These are phyloP conservation scores for Cicer cuneatum DNA, from an alignment of 306 rosid genomes.

Conservation along the genomic window DNA sequence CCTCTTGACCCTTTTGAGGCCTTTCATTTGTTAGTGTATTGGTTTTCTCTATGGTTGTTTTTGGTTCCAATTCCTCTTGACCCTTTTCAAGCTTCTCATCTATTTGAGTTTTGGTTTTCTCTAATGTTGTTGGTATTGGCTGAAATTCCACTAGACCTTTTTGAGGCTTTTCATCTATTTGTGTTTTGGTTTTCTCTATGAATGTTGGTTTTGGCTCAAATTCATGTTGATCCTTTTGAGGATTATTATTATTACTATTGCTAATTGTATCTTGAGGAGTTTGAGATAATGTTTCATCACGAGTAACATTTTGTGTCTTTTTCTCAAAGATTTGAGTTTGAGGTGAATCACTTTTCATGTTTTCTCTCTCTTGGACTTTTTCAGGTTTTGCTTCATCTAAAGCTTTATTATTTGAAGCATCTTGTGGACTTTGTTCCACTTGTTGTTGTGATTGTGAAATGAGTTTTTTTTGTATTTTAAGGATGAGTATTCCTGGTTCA, in stretches of 20 bases:
- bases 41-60: neutral
- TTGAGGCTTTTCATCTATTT: constrained; percentile 16
- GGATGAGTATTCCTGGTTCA: constrained; percentile 46
- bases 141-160: constrained; percentile 24
- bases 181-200: neutral
- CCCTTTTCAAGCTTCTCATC: neutral
- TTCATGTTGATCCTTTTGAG: constrained; percentile 41
- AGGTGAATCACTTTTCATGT: constrained; percentile 41
- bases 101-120: no score
- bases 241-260: neutral
- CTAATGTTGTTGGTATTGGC: neutral
- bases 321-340: neutral
- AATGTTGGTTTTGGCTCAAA: constrained; percentile 34
- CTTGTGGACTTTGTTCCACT: constrained; percentile 13
- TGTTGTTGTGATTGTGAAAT: constrained; percentile 20
- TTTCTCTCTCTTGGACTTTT: constrained; percentile 35
- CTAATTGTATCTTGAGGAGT: constrained; percentile 19
- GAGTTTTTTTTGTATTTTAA: constrained; percentile 58
- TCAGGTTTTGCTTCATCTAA: constrained; percentile 15
- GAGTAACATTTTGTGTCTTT: neutral
- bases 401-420: constrained; percentile 21
- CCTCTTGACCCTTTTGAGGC: constrained; percentile 34
- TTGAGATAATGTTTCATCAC: constrained; percentile 32
- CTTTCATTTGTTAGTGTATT: constrained; percentile 12
- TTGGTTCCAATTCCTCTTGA: neutral